Base-by-base conservation (phyloP, 306 rosid genomes). In the Amphicarpaea edgeworthii region DNA sequence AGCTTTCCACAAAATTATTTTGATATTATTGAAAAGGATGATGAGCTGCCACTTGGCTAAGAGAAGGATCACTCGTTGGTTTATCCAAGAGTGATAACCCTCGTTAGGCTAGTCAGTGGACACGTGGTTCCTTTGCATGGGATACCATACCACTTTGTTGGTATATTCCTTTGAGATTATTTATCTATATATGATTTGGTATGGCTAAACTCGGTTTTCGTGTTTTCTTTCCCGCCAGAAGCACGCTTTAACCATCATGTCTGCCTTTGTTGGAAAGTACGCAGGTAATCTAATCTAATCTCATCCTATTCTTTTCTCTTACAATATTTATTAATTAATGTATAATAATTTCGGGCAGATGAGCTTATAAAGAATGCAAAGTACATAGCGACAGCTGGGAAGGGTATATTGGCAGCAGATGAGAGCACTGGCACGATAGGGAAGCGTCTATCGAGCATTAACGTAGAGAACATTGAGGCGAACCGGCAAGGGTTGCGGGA, bases 341-440 rank as follows among this genome's bases (percentile, higher is more conserved):
- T n/a, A n/a, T n/a, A n/a, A n/a, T n/a, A n/a, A n/a, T n/a, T n/a
- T n/a, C n/a, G n/a, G n/a, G n/a, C 77, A 91, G 96, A 93, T 60
- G 97, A 91, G 85, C 96, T 93, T 12, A 80, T 93, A 67, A 89
- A 91, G 87, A 93, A 85, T 61, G 97, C 98, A 59, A 83, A 83
- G 89, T 88, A 88, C 96, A 93, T 91, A 72, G 98, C 93, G 2
- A 88, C 90, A 2, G 90, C 96, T 0, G 98, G 97, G 1, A 93
- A 93, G 86, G 98, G 97, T 1, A 93, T 93, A 12, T 79, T 91
- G 82, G 98, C 97, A 5, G 97, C 98, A 19, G 98, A 93, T 66
- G 97, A 93, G 88, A 91, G 96, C 89, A 93, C 97, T 0, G 98
- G 96, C 65, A 93, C 97, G 62, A 93, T 93, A 3, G 98, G 98